A percentile compares a stretch with the other conserved stretches of the same genome.
phyloP scores from a whole-genome alignment of 2,329 filamentous ascomycete species.

The Fusarium solani-melongenae region DNA sequence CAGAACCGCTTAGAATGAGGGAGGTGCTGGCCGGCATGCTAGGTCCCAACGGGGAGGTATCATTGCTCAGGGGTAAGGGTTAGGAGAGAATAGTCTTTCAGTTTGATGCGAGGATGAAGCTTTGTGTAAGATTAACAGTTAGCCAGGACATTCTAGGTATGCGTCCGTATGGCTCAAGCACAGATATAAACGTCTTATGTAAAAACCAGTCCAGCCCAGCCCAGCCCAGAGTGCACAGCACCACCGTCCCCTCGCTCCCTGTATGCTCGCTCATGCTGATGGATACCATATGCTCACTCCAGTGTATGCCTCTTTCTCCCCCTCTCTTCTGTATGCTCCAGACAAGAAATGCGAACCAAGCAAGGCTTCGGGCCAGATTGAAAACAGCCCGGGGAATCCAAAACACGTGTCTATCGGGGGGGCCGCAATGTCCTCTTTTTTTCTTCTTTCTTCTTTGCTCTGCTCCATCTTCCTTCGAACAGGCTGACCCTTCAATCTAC shows the following conservation, averaged over 20 bases:
- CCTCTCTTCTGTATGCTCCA: constrained; percentile 18
- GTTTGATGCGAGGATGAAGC: constrained; percentile 5
- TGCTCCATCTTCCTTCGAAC: background rate
- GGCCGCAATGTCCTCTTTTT: constrained; percentile 1
- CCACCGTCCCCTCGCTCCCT: constrained; percentile 4
- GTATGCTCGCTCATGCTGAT: constrained; percentile 24
- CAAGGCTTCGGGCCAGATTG: constrained; percentile 28
- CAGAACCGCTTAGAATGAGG: constrained; percentile 34
- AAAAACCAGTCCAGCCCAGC: background rate
- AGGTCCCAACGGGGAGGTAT: constrained; percentile 11
- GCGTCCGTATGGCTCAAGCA: constrained; percentile 19
- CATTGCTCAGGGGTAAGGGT: constrained; percentile 6
- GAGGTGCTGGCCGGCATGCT: constrained; percentile 24
- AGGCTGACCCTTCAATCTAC: constrained; percentile 2
- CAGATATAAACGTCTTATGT: constrained; percentile 22
- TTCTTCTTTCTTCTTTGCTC: constrained; percentile 16
- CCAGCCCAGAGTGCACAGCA: constrained; percentile 7
- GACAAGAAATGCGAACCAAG: constrained; percentile 33
- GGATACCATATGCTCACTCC: constrained; percentile 16
- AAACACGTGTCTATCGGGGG: constrained; percentile 32
- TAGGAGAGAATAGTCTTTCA: background rate
- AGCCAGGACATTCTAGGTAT: constrained; percentile 25
- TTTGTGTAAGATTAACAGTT: constrained; percentile 35
- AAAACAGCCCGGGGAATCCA: constrained; percentile 34
- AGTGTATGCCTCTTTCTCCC: constrained; percentile 10